Percentiles rank a stretch among this genome's conserved stretches.
These are phyloP conservation scores for Helicocarpus griseus DNA, from an alignment of 2,329 filamentous ascomycete genomes.

Conservation along the genomic window DNA sequence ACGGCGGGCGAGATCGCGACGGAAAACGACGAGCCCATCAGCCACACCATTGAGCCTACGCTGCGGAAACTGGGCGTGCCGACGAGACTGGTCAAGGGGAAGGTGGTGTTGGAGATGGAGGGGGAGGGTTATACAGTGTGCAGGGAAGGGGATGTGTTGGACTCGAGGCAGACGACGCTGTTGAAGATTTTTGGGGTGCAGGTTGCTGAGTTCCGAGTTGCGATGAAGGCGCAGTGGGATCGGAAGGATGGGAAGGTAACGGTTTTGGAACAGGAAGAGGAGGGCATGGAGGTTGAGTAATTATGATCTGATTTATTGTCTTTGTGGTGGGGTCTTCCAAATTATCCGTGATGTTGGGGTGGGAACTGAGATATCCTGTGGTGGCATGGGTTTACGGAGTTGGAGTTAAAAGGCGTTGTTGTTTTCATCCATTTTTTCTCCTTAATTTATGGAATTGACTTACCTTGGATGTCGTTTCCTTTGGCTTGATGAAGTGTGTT, in stretches of 20 bases:
- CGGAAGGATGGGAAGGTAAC: slow-evolving; percentile 31
- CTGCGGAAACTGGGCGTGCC: slow-evolving; percentile 83
- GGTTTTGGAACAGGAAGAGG: slow-evolving; percentile 27
- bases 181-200: slow-evolving; percentile 90
- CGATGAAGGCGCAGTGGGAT: slow-evolving; percentile 57
- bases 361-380: not conserved
- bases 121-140: slow-evolving; percentile 62
- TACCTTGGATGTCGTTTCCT: not conserved
- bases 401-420: not conserved
- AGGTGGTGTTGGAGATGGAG: slow-evolving; percentile 60
- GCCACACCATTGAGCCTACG: slow-evolving; percentile 83
- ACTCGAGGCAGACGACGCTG: slow-evolving; percentile 84
- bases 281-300: slow-evolving; percentile 35
- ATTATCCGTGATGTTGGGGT: not conserved
- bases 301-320: not conserved
- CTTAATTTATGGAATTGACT: not conserved
- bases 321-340: not conserved
- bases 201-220: slow-evolving; percentile 80
- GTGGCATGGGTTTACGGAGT: slow-evolving; percentile 2
- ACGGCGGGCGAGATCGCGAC: slow-evolving; percentile 65
- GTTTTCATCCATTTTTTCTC: not conserved
- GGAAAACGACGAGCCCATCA: slow-evolving; percentile 76
- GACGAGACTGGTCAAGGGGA: slow-evolving; percentile 78
- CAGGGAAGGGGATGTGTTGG: slow-evolving; percentile 71
- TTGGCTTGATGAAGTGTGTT: not conserved